These are phyloP conservation scores for Hydnum rufescens DNA, from an alignment of 768 basidiomycete species.

Conservation along the genomic window DNA sequence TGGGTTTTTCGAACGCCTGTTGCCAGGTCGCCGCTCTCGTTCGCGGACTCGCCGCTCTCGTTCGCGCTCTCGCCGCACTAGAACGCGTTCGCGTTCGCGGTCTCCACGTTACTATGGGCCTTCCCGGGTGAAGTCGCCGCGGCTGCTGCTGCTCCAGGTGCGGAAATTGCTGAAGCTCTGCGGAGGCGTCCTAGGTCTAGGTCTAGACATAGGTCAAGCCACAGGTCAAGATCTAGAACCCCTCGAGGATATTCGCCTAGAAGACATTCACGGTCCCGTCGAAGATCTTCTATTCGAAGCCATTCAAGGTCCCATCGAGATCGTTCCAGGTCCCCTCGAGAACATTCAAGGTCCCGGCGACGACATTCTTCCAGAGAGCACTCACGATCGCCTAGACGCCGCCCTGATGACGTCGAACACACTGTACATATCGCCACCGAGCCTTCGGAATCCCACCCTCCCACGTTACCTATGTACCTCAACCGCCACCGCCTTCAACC, in stretches of 20 bases:
- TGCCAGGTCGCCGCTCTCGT: background rate
- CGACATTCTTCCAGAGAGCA: background rate
- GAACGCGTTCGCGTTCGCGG: background rate
- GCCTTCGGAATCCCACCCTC: background rate
- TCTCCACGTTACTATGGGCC: too few species aligned
- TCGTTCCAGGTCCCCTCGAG: too few species aligned
- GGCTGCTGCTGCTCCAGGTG: constrained; percentile 28
- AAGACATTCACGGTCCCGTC: too few species aligned
- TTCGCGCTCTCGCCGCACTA: background rate
- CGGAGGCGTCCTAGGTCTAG: too few species aligned
- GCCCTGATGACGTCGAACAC: constrained; percentile 1
- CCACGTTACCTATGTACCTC: background rate
- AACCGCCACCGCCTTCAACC: background rate
- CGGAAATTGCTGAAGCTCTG: constrained; percentile 36
- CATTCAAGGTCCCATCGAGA: background rate
- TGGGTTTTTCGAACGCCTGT: background rate
- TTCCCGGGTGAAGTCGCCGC: too few species aligned
- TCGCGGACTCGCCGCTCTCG: background rate
- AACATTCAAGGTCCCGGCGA: background rate
- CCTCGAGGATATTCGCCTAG: too few species aligned
- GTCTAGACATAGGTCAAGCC: too few species aligned
- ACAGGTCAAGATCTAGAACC: too few species aligned
- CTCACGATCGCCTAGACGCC: constrained; percentile 9
- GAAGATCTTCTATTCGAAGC: too few species aligned
- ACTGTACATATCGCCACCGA: background rate